These are phyloP conservation scores for Neurospora intermedia DNA, from an alignment of 495 filamentous ascomycete genomes.

Conservation along the genomic window DNA sequence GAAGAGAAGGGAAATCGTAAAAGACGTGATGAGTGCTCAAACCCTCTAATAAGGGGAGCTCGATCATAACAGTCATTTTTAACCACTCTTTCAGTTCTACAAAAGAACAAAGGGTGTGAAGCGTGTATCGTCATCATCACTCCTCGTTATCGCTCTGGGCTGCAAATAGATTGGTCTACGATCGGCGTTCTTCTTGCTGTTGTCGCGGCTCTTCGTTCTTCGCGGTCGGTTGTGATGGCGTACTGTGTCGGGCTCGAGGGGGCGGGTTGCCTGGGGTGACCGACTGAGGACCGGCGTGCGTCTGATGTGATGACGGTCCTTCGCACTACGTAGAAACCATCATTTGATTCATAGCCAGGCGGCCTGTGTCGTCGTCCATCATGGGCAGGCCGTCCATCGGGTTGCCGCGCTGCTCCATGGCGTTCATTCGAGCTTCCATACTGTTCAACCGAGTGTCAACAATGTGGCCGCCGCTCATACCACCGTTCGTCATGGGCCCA, in stretches of 20 bases:
- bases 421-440: conserved; percentile 30
- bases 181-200: not conserved
- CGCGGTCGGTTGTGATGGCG: not conserved
- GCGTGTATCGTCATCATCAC: not conserved
- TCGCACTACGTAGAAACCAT: not conserved
- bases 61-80: not conserved
- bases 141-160: not conserved
- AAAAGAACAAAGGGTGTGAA: not conserved
- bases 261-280: not conserved
- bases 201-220: not conserved
- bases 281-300: not conserved
- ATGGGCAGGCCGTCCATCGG: conserved; percentile 34
- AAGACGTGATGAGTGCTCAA: not conserved
- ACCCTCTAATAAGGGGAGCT: not conserved
- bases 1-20: not conserved
- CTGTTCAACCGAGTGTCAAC: conserved; percentile 28
- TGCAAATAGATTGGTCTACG: not conserved
- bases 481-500: conserved; percentile 16
- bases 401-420: conserved; percentile 28
- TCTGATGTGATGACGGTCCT: not conserved
- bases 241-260: not conserved
- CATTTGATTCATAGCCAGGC: conserved; percentile 15
- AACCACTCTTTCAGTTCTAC: not conserved
- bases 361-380: conserved; percentile 34
- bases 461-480: conserved; percentile 19